Conservation (phyloP, 1,284 basidiomycete genomes). For the Naganishia albida region DNA sequence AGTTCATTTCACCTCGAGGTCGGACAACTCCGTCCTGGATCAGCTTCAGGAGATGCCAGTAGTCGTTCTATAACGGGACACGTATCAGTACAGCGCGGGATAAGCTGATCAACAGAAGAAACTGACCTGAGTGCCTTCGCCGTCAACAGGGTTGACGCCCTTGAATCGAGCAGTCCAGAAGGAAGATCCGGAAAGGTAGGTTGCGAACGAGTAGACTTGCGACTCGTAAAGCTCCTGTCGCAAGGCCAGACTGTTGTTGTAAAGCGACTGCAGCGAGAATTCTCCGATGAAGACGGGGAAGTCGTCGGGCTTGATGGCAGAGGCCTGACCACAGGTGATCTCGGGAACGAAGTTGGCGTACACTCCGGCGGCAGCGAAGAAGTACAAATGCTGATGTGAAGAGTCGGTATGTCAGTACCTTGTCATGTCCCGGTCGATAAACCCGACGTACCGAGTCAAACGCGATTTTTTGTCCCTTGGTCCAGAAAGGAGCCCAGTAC, state of each 20-base stretch:
- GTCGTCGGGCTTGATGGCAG: slow-evolving; percentile 7
- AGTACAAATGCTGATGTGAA: slow-evolving; percentile 1
- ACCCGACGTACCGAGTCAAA: slow-evolving; percentile 16
- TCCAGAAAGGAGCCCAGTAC: slow-evolving; percentile 28
- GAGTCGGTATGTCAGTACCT: not conserved
- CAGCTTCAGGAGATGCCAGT: slow-evolving; percentile 9
- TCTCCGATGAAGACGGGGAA: slow-evolving; percentile 29
- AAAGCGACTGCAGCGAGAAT: slow-evolving; percentile 11
- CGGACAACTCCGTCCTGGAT: slow-evolving; percentile 12
- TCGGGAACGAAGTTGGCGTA: slow-evolving; percentile 26
- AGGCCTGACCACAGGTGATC: slow-evolving; percentile 27
- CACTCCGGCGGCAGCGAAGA: slow-evolving; percentile 19
- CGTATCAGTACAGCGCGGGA: not conserved
- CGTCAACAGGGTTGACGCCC: slow-evolving; percentile 5
- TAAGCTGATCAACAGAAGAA: not conserved
- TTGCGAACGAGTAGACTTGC: slow-evolving; percentile 25
- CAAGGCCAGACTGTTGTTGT: slow-evolving; percentile 18
- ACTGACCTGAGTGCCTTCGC: slow-evolving; percentile 23
- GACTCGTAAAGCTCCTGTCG: slow-evolving; percentile 20
- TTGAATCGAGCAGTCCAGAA: slow-evolving; percentile 22
- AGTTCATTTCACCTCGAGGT: slow-evolving; percentile 8
- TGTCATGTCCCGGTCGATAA: too few relatives aligned
- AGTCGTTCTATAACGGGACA: not conserved
- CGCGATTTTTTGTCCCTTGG: slow-evolving; percentile 18
- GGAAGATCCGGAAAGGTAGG: slow-evolving; percentile 21